These are phyloP conservation scores for Choricystis sp. DNA, from an alignment of 139 green algal species.

Conservation along the genomic window DNA sequence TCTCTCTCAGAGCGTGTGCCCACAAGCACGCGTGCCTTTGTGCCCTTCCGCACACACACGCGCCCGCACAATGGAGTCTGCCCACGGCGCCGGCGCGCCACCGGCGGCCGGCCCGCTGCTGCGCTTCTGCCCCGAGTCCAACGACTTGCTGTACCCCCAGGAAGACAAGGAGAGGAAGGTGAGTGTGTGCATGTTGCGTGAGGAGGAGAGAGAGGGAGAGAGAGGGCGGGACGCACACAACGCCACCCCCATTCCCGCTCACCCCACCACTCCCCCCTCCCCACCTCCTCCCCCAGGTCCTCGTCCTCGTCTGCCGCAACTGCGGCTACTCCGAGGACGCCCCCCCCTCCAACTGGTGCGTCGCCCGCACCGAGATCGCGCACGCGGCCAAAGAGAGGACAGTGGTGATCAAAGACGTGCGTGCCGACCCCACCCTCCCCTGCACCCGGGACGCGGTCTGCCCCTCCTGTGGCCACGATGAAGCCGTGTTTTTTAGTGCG, in stretches of 20 bases:
- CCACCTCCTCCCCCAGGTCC: constrained; percentile 1
- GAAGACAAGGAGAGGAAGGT: constrained; percentile 51
- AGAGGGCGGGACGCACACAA: not conserved
- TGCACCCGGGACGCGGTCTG: constrained; percentile 67
- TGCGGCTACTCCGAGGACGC: constrained; percentile 60
- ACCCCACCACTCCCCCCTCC: not conserved
- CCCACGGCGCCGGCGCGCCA: too few species aligned
- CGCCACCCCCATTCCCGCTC: not conserved
- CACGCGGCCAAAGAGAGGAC: constrained; percentile 64
- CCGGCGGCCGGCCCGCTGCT: constrained; percentile 25
- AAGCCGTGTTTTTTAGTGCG: constrained; percentile 72
- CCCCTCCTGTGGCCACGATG: constrained; percentile 57
- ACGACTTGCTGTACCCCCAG: constrained; percentile 67
- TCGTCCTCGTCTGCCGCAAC: constrained; percentile 70
- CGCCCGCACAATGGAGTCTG: too few species aligned
- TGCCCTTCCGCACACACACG: too few species aligned
- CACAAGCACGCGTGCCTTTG: too few species aligned
- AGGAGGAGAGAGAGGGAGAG: too few species aligned
- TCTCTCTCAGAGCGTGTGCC: too few species aligned
- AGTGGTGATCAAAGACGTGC: constrained; percentile 66
- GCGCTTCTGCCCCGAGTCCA: constrained; percentile 73
- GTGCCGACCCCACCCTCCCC: constrained; percentile 69
- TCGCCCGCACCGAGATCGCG: constrained; percentile 60
- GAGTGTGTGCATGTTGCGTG: too few species aligned
- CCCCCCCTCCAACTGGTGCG: constrained; percentile 34